Percentiles rank a stretch among this genome's conserved stretches.
Conservation (phyloP, 345 rosid species). For the Pseudoturritis turrita region DNA sequence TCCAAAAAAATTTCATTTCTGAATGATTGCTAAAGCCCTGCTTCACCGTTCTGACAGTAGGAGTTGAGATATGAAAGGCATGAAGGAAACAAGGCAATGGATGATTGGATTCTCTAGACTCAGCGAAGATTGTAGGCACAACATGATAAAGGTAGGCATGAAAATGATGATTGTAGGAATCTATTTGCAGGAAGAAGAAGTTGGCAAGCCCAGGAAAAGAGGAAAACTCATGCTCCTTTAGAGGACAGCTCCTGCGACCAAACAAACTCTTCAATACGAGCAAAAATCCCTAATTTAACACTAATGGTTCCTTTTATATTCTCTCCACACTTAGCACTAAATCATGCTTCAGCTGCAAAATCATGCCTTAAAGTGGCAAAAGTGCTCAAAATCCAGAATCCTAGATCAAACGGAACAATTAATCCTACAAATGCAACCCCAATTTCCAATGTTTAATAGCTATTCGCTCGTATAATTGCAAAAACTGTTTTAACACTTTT, state of each 20-base stretch:
- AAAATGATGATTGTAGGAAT: slow-evolving; percentile 29
- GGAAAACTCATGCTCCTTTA: slow-evolving; percentile 61
- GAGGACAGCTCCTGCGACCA: slow-evolving; percentile 76
- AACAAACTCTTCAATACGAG: slow-evolving; percentile 71
- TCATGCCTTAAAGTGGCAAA: neutral
- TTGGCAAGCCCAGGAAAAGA: slow-evolving; percentile 49
- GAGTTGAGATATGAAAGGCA: slow-evolving; percentile 61
- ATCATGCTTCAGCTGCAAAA: no score
- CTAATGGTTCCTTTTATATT: neutral
- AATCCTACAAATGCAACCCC: neutral
- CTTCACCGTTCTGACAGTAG: slow-evolving; percentile 67
- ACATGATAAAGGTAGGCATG: slow-evolving; percentile 37
- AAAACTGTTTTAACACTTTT: neutral
- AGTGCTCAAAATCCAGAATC: neutral
- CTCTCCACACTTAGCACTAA: no score
- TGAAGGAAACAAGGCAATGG: slow-evolving; percentile 45
- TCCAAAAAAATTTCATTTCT: slow-evolving; percentile 50
- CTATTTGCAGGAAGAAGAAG: slow-evolving; percentile 42
- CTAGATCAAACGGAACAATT: neutral
- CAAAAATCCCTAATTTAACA: neutral
- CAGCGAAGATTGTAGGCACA: slow-evolving; percentile 17
- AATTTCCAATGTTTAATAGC: neutral
- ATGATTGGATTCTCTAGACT: slow-evolving; percentile 4
- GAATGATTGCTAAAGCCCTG: slow-evolving; percentile 59
- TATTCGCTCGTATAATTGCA: neutral